A percentile compares a stretch with the other conserved stretches of the same genome.
Conservation (phyloP, 2,329 filamentous ascomycete species). For the Chrysoporthe puriensis region DNA sequence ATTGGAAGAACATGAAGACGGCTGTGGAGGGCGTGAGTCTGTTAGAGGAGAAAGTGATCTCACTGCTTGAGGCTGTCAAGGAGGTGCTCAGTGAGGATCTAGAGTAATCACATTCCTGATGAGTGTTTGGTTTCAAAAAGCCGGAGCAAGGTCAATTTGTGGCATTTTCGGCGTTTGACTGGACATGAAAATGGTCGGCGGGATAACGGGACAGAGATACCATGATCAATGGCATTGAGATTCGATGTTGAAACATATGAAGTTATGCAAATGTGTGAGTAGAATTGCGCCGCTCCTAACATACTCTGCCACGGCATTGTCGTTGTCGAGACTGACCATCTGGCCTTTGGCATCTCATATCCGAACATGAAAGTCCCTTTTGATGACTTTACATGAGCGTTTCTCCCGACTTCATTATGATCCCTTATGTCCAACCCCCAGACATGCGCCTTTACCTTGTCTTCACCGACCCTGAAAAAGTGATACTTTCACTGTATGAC, state of each 20-base stretch:
- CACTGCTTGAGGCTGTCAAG: constrained; percentile 65
- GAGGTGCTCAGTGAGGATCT: constrained; percentile 56
- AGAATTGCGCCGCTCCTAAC: constrained; percentile 13
- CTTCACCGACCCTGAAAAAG: neutral
- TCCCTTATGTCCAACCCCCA: neutral
- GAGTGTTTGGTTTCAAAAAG: constrained; percentile 1
- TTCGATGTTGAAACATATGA: neutral
- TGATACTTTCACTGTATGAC: neutral
- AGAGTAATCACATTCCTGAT: constrained; percentile 41
- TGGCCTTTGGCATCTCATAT: neutral
- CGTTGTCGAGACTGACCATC: neutral
- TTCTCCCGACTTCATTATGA: neutral
- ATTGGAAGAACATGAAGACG: constrained; percentile 54
- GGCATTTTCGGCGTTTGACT: constrained; percentile 26
- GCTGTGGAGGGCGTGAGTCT: constrained; percentile 58
- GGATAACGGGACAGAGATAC: constrained; percentile 27
- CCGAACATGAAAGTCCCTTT: constrained; percentile 26
- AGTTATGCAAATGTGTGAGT: constrained; percentile 6
- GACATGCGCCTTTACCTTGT: neutral
- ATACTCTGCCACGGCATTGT: constrained; percentile 2
- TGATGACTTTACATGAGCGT: neutral
- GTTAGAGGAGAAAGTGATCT: constrained; percentile 76
- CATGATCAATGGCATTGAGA: constrained; percentile 13
- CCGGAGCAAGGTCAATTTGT: constrained; percentile 14
- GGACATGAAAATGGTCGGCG: constrained; percentile 18